Conservation (phyloP, 257 asterid species). For the Capsicum baccatum region DNA sequence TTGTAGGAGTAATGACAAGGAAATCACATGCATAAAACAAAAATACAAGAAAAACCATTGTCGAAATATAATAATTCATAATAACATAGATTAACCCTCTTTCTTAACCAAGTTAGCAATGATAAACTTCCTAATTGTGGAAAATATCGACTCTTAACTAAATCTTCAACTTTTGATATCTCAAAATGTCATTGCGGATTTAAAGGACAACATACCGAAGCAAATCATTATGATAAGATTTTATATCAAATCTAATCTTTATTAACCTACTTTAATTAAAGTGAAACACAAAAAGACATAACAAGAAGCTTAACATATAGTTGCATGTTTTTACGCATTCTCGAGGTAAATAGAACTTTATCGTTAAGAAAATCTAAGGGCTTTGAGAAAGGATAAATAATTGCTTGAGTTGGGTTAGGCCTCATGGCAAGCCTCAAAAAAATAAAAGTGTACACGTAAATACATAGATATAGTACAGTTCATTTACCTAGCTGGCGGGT, state of each 20-base stretch:
- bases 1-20: background rate
- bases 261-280: background rate
- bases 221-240: background rate
- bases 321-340: background rate
- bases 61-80: conserved; percentile 24
- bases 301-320: background rate
- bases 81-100: conserved; percentile 6
- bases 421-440: conserved; percentile 25
- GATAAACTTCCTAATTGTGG: background rate
- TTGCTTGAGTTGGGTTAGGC: background rate
- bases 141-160: background rate
- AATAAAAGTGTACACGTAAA: background rate
- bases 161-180: conserved; percentile 14
- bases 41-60: conserved; percentile 17
- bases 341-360: conserved; percentile 8
- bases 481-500: conserved; percentile 82
- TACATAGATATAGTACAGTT: conserved; percentile 4
- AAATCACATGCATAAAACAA: conserved; percentile 6
- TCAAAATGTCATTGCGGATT: conserved; percentile 19
- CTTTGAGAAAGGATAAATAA: background rate
- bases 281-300: background rate
- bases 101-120: conserved; percentile 2
- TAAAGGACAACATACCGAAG: conserved; percentile 3
- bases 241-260: background rate
- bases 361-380: background rate